Evolutionary conservation across 345 rosid species (phyloP).

Genomic region (Populus deltoides): DNA sequence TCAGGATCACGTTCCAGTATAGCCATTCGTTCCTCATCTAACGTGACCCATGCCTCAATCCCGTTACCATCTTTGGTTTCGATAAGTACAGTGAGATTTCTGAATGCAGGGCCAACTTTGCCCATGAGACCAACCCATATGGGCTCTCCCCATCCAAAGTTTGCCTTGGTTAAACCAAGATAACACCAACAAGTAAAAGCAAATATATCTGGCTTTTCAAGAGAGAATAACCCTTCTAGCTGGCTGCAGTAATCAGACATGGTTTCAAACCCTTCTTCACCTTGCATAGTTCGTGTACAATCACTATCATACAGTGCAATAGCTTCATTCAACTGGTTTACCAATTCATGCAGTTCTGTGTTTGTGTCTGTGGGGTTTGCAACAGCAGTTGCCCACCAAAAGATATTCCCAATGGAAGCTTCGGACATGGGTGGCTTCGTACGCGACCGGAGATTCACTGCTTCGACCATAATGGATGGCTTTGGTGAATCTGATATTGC

Average conservation of each 20-base stretch:
- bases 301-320: neutral
- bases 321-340: neutral
- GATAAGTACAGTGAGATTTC: neutral
- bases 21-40: neutral
- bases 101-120: neutral
- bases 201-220: constrained; percentile 1
- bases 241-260: neutral
- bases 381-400: constrained; percentile 5
- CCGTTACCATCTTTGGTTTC: neutral
- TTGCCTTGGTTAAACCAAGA: neutral
- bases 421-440: constrained; percentile 1
- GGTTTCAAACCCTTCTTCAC: neutral
- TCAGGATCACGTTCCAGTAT: constrained; percentile 1
- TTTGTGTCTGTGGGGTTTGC: neutral
- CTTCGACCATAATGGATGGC: constrained; percentile 13
- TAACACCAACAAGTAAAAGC: constrained; percentile 6
- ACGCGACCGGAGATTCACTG: constrained; percentile 10
- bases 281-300: neutral
- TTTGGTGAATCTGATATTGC: neutral
- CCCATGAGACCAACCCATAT: neutral
- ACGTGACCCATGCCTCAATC: constrained; percentile 18
- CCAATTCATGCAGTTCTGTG: constrained; percentile 3
- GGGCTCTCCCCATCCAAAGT: constrained; percentile 17
- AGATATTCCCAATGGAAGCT: neutral
- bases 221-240: neutral